Evolutionary conservation across 352 stramenopile genomes (phyloP).

Genomic region (Globisporangium parvum): DNA sequence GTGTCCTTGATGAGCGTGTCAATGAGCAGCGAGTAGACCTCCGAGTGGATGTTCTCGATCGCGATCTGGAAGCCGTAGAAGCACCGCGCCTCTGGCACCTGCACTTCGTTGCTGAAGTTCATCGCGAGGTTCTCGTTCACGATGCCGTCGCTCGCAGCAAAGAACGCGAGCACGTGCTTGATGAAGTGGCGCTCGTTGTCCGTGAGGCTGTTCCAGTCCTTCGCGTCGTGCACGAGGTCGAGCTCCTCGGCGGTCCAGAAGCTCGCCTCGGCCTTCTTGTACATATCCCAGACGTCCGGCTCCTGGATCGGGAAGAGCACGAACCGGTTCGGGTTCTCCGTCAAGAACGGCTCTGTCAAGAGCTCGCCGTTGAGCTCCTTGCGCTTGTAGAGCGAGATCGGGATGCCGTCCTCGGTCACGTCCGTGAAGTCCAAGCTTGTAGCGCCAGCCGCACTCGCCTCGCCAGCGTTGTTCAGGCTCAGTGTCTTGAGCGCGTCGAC

Average conservation of each 20-base stretch:
- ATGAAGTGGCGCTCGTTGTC: slow-evolving; percentile 97
- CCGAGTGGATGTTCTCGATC: slow-evolving; percentile 99
- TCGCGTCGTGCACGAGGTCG: slow-evolving; percentile 93
- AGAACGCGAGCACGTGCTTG: slow-evolving; percentile 98
- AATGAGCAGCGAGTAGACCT: slow-evolving; percentile 99
- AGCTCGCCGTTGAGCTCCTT: slow-evolving; percentile 85
- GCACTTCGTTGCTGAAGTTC: slow-evolving; percentile 98
- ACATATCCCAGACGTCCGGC: slow-evolving; percentile 97
- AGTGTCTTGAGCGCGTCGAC: slow-evolving; percentile 7
- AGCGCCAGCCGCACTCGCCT: neutral
- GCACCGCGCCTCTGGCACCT: slow-evolving; percentile 95
- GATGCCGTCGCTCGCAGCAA: slow-evolving; percentile 97
- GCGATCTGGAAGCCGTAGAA: slow-evolving; percentile 99
- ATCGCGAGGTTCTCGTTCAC: slow-evolving; percentile 99
- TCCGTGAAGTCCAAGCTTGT: slow-evolving; percentile 19
- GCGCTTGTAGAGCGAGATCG: slow-evolving; percentile 82
- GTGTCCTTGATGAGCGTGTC: slow-evolving; percentile 98
- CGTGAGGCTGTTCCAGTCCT: slow-evolving; percentile 93
- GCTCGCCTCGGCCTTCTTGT: slow-evolving; percentile 98
- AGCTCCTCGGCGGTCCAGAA: slow-evolving; percentile 99
- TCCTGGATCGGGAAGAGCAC: slow-evolving; percentile 98
- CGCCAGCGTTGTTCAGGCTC: slow-evolving; percentile 9
- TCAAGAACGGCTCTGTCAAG: slow-evolving; percentile 88
- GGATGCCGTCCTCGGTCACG: slow-evolving; percentile 16
- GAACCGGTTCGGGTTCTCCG: slow-evolving; percentile 95